Evolutionary conservation across 2,329 filamentous ascomycete genomes (phyloP).

Genomic region (Stemphylium beticola): DNA sequence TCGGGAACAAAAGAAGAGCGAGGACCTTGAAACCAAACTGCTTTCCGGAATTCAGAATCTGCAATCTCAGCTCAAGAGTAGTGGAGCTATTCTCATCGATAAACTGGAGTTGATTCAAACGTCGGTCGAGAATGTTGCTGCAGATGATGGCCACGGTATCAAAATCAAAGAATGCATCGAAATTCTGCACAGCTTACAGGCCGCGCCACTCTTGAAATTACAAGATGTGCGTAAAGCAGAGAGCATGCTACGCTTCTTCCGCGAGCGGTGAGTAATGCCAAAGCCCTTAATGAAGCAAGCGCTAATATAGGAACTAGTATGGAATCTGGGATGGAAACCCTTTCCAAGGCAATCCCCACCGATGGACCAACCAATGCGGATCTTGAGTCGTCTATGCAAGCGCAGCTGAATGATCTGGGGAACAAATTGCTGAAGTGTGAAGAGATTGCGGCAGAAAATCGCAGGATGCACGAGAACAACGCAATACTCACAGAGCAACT

Average conservation of each 20-base stretch:
- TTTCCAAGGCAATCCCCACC: conserved; percentile 9
- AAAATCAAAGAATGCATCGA: conserved; percentile 27
- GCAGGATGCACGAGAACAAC: conserved; percentile 20
- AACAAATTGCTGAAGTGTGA: conserved; percentile 28
- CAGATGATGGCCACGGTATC: not conserved
- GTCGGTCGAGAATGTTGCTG: conserved; percentile 10
- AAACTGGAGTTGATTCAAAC: conserved; percentile 22
- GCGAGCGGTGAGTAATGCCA: conserved; percentile 25
- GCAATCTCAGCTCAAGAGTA: conserved; percentile 21
- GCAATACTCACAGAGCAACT: conserved; percentile 23
- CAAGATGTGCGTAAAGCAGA: conserved; percentile 33
- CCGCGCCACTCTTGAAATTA: conserved; percentile 22
- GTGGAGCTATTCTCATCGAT: conserved; percentile 14
- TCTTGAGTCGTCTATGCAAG: conserved; percentile 17
- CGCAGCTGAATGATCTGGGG: conserved; percentile 24
- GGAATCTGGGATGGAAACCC: conserved; percentile 19
- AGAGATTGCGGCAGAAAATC: conserved; percentile 22
- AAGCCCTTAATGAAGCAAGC: not conserved
- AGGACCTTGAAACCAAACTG: conserved; percentile 30
- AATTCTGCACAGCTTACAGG: conserved; percentile 22
- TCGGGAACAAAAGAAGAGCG: conserved; percentile 29
- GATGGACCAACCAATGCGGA: conserved; percentile 6
- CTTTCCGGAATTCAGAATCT: conserved; percentile 22
- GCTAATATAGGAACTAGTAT: conserved; percentile 23
- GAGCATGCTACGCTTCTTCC: conserved; percentile 28